Percentiles rank a stretch among this genome's conserved stretches.
Conservation (phyloP, 2,329 filamentous ascomycete species). For the Sporothrix phasma region DNA sequence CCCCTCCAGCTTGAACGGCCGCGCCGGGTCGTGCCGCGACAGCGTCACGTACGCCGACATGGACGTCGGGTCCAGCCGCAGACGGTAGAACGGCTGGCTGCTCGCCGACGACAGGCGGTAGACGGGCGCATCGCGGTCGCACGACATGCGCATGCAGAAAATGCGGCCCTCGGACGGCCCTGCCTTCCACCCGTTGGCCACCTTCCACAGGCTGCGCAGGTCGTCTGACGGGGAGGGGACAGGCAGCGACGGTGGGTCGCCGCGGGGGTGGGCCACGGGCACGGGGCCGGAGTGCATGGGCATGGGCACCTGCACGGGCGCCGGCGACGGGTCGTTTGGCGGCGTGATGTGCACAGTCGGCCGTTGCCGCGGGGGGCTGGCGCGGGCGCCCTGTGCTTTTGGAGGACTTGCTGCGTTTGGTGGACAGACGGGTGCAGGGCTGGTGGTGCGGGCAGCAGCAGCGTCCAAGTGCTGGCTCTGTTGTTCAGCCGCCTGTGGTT, state of each 20-base stretch:
- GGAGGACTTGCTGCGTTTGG: no score
- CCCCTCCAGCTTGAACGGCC: constrained; percentile 36
- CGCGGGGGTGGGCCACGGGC: not conserved
- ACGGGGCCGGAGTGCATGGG: not conserved
- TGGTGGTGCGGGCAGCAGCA: not conserved
- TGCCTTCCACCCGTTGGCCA: constrained; percentile 59
- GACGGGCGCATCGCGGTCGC: constrained; percentile 50
- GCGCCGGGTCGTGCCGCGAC: constrained; percentile 50
- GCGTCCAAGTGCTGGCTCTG: constrained; percentile 4
- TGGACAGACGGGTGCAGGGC: not conserved
- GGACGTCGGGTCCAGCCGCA: constrained; percentile 54
- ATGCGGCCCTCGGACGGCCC: constrained; percentile 47
- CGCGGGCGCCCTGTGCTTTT: not conserved
- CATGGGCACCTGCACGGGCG: not conserved
- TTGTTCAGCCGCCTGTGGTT: not conserved
- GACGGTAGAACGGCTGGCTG: constrained; percentile 58
- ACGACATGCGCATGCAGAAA: constrained; percentile 48
- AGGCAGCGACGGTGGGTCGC: not conserved
- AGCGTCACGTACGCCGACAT: constrained; percentile 52
- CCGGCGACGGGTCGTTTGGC: not conserved
- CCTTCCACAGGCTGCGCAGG: constrained; percentile 57
- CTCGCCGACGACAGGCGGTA: constrained; percentile 53
- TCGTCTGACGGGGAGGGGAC: constrained; percentile 48
- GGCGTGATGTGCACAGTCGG: not conserved
- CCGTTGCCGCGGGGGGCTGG: not conserved